Evolutionary conservation across 257 asterid species (phyloP), one percentile per base, ranked within the genome.

Genomic region (Capsicum chinense): DNA sequence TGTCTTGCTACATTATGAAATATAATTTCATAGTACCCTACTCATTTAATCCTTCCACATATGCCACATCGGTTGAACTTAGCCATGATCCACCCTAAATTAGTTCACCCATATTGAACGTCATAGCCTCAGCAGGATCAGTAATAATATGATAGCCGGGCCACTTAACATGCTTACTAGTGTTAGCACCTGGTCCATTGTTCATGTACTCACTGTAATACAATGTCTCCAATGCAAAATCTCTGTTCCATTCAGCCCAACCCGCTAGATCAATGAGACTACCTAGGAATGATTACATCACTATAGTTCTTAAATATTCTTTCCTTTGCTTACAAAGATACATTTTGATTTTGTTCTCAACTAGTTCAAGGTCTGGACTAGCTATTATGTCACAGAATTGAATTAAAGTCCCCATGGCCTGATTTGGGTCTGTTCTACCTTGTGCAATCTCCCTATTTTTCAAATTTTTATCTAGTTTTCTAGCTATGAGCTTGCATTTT

Each of bases 311-410:
- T 26, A 1, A 26, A 26, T 84, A 90, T 79, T 88, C 89, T 81
- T 87, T 91, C 93, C 94, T 90, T 2, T 93, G 95, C n/a, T 94
- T 90, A 16, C 95, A 94, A 9, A 92, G 83, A 48, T 85, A 92
- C 2, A 91, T 85, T 7, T 83, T 90, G 83, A 83, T 84, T 57
- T 88, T 84, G 7, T 62, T 62, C 50, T 68, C 68, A 17, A 80
- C 93, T 44, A 90, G 91, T 15, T 82, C 80, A 9, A 92, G 90
- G 50, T 91, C 90, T 0, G 44, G 21, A 17, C 90, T 84, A 0
- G 95, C 88, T 15, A 37, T 73, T 79, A 92, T 84, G 3, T 84
- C 74, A 13, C 90, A 90, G 44, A 82, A 76, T 4, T 92, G 96
- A 86, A 92, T 87, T 0, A 93, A 86, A 4, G 85, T 90, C 14